Percentiles rank a stretch among this genome's conserved stretches.
These are phyloP conservation scores for Boletus insuetus DNA, from an alignment of 768 basidiomycete species.

Conservation along the genomic window DNA sequence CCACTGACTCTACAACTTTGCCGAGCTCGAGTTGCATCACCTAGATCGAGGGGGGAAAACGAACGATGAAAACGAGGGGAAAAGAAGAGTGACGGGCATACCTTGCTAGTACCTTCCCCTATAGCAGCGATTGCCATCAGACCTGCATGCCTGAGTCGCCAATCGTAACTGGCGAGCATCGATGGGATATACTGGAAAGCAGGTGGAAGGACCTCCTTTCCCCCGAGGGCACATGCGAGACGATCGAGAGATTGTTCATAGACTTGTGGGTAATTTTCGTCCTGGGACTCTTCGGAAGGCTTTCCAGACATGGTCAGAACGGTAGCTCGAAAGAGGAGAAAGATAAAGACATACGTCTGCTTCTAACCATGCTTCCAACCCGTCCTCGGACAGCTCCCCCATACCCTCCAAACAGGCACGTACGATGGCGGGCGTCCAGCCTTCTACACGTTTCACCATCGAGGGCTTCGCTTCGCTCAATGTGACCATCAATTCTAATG, in stretches of 20 bases:
- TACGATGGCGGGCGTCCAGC: constrained; percentile 70
- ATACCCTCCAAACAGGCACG: constrained; percentile 80
- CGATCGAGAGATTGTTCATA: constrained; percentile 86
- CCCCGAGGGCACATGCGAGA: constrained; percentile 76
- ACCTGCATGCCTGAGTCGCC: constrained; percentile 82
- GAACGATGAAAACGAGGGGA: neutral
- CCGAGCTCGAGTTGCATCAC: constrained; percentile 80
- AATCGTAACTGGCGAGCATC: constrained; percentile 79
- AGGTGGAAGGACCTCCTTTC: constrained; percentile 69
- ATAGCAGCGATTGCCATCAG: constrained; percentile 85
- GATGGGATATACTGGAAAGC: constrained; percentile 82
- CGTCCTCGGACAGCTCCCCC: constrained; percentile 70
- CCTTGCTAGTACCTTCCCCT: constrained; percentile 79
- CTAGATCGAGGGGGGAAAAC: constrained; percentile 27
- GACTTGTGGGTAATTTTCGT: constrained; percentile 64
- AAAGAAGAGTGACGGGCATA: constrained; percentile 19
- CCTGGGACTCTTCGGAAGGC: constrained; percentile 62
- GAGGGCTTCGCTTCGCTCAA: constrained; percentile 71
- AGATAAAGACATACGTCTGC: constrained; percentile 62
- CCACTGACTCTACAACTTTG: constrained; percentile 73
- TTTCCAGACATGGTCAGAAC: constrained; percentile 25
- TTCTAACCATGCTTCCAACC: constrained; percentile 58
- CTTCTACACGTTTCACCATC: constrained; percentile 65
- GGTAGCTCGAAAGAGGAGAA: neutral
- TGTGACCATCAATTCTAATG: constrained; percentile 80